A percentile compares a stretch with the other conserved stretches of the same genome.
Conservation (phyloP, 352 stramenopile genomes). For the Globisporangium orthogonon region DNA sequence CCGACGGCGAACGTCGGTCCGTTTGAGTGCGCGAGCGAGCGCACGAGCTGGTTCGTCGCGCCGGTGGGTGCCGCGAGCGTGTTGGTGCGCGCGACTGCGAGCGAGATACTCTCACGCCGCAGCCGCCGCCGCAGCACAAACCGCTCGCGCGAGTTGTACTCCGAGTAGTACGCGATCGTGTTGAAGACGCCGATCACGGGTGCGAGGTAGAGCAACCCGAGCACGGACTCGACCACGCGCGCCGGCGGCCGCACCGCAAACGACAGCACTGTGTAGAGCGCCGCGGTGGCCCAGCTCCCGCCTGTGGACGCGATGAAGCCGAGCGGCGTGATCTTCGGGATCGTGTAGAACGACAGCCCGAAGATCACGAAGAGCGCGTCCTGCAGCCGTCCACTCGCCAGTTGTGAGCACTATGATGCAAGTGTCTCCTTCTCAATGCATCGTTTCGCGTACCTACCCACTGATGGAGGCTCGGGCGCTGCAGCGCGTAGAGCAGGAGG, state of each 20-base stretch:
- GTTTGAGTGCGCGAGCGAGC: slow-evolving; percentile 24
- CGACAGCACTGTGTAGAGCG: slow-evolving; percentile 44
- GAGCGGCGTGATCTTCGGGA: slow-evolving; percentile 77
- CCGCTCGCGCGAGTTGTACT: slow-evolving; percentile 77
- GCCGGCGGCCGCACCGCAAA: slow-evolving; percentile 46
- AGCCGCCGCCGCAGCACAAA: slow-evolving; percentile 65
- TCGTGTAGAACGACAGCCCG: slow-evolving; percentile 81
- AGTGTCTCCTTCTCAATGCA: too few species aligned
- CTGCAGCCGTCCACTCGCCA: slow-evolving; percentile 15
- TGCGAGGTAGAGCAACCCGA: slow-evolving; percentile 63
- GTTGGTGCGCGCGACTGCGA: slow-evolving; percentile 63
- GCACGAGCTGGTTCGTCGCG: slow-evolving; percentile 12
- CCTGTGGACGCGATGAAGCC: slow-evolving; percentile 70
- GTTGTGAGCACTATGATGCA: too few species aligned
- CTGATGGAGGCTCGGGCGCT: slow-evolving; percentile 69
- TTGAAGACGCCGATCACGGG: slow-evolving; percentile 82
- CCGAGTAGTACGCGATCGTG: slow-evolving; percentile 81
- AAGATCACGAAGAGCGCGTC: slow-evolving; percentile 81
- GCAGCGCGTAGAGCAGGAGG: slow-evolving; percentile 57
- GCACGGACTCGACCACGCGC: slow-evolving; percentile 35
- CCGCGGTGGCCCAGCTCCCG: slow-evolving; percentile 60
- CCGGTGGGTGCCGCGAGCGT: slow-evolving; percentile 13
- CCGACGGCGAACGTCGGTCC: slow-evolving; percentile 55
- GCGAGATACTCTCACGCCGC: slow-evolving; percentile 69
- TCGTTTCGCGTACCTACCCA: slow-evolving; percentile 33